A percentile compares a stretch with the other conserved stretches of the same genome.
Evolutionary conservation across 148 eudicot species (phyloP).

Genomic region (Silene conica): DNA sequence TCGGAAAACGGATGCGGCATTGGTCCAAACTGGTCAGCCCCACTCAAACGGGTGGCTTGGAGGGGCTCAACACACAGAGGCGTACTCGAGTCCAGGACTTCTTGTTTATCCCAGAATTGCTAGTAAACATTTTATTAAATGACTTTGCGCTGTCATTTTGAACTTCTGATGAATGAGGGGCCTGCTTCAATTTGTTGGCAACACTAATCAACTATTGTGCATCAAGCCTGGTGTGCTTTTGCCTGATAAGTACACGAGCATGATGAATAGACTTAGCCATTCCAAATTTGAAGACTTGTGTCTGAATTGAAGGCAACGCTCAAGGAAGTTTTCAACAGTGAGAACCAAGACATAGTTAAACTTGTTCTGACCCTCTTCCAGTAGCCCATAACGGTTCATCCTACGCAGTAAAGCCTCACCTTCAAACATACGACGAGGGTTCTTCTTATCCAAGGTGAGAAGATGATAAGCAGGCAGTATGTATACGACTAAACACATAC

Average conservation of each 20-base stretch:
- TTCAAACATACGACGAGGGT: too few species aligned
- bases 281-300: conserved; percentile 44
- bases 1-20: conserved; percentile 31
- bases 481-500: too few species aligned
- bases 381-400: too few species aligned
- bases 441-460: too few species aligned
- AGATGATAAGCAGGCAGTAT: too few species aligned
- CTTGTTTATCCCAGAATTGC: conserved; percentile 26
- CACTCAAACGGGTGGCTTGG: conserved; percentile 39
- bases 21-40: conserved; percentile 28
- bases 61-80: conserved; percentile 53
- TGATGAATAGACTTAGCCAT: conserved; percentile 45
- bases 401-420: too few species aligned
- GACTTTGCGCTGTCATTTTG: conserved; percentile 26
- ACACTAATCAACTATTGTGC: conserved; percentile 28
- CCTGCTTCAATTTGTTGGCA: conserved; percentile 24
- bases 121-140: conserved; percentile 20
- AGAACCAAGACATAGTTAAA: conserved; percentile 59
- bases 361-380: conserved; percentile 43
- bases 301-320: conserved; percentile 60
- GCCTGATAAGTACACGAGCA: conserved; percentile 56
- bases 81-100: conserved; percentile 39
- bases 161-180: conserved; percentile 30
- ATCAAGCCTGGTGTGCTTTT: conserved; percentile 65
- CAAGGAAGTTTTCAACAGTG: conserved; percentile 62